phyloP scores from a whole-genome alignment of 2,329 filamentous ascomycete species.

The Exophiala calicioides region DNA sequence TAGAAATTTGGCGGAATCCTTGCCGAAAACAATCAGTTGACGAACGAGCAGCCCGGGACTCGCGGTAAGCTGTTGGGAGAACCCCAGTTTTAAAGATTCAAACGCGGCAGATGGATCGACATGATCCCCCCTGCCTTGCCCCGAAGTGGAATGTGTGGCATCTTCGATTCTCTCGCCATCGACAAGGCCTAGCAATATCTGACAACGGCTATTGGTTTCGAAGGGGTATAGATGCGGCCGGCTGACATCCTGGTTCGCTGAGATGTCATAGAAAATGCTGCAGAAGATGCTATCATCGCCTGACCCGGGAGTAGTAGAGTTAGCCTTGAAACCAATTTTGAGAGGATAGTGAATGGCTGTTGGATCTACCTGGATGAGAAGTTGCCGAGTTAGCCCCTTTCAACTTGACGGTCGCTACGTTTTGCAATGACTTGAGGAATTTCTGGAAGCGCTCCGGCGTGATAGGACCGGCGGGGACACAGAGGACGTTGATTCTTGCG shows the following conservation, averaged over 20 bases:
- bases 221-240: constrained; percentile 65
- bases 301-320: background rate
- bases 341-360: no score
- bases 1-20: background rate
- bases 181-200: constrained; percentile 80
- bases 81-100: constrained; percentile 18
- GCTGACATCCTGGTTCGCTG: constrained; percentile 15
- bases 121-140: constrained; percentile 32
- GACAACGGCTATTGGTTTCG: constrained; percentile 82
- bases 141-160: constrained; percentile 12
- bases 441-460: constrained; percentile 75
- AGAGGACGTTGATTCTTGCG: constrained; percentile 82
- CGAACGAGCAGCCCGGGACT: constrained; percentile 16
- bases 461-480: constrained; percentile 84
- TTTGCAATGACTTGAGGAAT: constrained; percentile 75
- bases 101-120: constrained; percentile 11
- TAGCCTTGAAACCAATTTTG: background rate
- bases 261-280: constrained; percentile 22
- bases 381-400: constrained; percentile 7
- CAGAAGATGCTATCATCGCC: constrained; percentile 17
- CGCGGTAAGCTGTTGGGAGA: constrained; percentile 8
- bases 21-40: constrained; percentile 16
- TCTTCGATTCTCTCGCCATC: constrained; percentile 72
- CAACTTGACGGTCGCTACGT: constrained; percentile 49
- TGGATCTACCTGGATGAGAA: constrained; percentile 4